Conservation (phyloP, 176 grass and related monocot genomes). For the Carex pumila region DNA sequence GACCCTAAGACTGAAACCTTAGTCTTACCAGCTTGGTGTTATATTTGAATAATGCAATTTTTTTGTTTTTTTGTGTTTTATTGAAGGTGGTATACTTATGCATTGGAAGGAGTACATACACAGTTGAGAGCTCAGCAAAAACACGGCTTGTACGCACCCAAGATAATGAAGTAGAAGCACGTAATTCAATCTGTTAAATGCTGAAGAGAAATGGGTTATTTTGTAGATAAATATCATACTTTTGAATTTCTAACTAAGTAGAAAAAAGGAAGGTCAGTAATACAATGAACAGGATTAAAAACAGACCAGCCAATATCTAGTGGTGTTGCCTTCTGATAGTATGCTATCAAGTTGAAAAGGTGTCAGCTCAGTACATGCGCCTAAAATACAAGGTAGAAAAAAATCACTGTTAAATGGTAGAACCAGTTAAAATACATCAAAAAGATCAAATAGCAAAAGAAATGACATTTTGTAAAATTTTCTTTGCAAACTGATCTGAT, state of each 20-base stretch:
- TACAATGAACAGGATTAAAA: neutral
- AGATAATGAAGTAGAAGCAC: conserved; percentile 62
- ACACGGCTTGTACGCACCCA: conserved; percentile 65
- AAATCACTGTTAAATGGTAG: neutral
- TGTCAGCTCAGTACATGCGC: conserved; percentile 69
- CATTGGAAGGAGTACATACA: conserved; percentile 42
- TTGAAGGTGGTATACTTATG: neutral
- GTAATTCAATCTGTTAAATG: conserved; percentile 78
- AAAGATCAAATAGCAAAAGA: neutral
- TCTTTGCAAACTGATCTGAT: neutral
- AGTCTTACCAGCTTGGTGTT: neutral
- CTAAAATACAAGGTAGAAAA: conserved; percentile 25
- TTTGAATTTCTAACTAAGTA: neutral
- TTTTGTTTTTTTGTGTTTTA: neutral
- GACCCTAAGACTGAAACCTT: neutral
- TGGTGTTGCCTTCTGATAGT: conserved; percentile 64
- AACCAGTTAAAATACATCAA: neutral
- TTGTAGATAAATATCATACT: neutral
- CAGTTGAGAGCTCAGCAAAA: conserved; percentile 76
- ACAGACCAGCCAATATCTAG: conserved; percentile 86
- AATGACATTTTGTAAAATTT: neutral
- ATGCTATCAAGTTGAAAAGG: conserved; percentile 84
- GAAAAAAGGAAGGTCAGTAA: neutral
- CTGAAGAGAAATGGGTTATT: neutral
- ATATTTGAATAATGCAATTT: neutral